Base-by-base conservation (phyloP, 140 eudicot species). In the Flaveria floridana region DNA sequence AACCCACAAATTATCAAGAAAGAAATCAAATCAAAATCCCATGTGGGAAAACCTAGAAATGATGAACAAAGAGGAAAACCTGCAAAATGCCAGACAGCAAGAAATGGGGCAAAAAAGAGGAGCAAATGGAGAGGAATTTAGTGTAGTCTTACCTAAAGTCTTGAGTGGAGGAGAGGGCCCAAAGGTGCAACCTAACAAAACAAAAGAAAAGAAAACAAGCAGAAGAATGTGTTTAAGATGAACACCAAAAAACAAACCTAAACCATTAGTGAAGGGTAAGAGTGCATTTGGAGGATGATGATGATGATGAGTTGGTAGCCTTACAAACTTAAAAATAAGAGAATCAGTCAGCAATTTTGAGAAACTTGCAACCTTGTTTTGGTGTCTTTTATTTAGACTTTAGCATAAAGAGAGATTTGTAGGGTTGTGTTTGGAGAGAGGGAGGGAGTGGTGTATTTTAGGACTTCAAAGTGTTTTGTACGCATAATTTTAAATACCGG, bases 111-210 rank as follows among this genome's bases (percentile, higher is more conserved):
- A 70, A 70, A 58, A 73, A 77, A 71, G 81, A 51, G 75, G 78
- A 84, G 74, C 44, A 73, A 47, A 72, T 59, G 78, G 75, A 77
- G 74, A 73, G 65, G 42, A 41, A 46, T 82, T 66, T 73, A 58
- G 79, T 70, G 66, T 62, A 47, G 15, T 42, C 62, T 74, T 79
- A 75, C 89, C 85, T 74, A 81, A 83, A 80, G 77, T 52, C 70
- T 69, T 83, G 81, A 83, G 93, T 85, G 92, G 92, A 89, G 73
- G 80, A 77, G 68, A 79, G 90, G 94, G 91, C 85, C 88, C 91
- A 83, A 85, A 48, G 81, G 82, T 74, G 82, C 74, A 86, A 80
- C 79, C 80, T 76, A 83, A 82, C 88, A 86, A 85, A 87, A 82
- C 87, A 88, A 44, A 44, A 10, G 8, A 34, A 34, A 87, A 84